Evolutionary conservation across 2,329 filamentous ascomycete species (phyloP).

Genomic region (Diplodia intermedia): DNA sequence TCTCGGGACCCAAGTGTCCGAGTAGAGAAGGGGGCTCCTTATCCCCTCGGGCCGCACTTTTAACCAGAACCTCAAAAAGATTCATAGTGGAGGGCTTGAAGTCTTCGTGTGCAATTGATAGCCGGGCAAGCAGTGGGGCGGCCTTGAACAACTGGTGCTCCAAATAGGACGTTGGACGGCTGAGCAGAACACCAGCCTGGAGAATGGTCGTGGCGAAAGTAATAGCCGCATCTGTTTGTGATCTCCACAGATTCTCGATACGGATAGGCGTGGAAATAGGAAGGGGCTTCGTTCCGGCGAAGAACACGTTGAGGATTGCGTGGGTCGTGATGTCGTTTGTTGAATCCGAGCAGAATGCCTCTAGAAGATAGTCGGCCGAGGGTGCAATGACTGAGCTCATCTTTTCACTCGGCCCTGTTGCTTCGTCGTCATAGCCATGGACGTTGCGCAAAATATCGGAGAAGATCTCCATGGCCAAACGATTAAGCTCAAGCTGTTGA

Average conservation of each 20-base stretch:
- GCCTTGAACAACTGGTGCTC: slow-evolving; percentile 83
- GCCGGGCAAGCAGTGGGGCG: slow-evolving; percentile 75
- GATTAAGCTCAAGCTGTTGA: slow-evolving; percentile 73
- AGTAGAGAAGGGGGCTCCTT: slow-evolving; percentile 93
- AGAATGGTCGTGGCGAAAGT: slow-evolving; percentile 72
- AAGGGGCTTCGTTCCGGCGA: slow-evolving; percentile 55
- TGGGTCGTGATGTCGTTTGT: slow-evolving; percentile 76
- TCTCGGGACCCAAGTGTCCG: slow-evolving; percentile 81
- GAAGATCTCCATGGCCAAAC: slow-evolving; percentile 72
- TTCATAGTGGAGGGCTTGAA: slow-evolving; percentile 71
- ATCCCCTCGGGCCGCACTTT: slow-evolving; percentile 65
- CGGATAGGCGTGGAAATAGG: slow-evolving; percentile 55
- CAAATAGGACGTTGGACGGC: slow-evolving; percentile 68
- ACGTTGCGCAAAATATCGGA: slow-evolving; percentile 73
- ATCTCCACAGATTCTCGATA: slow-evolving; percentile 54
- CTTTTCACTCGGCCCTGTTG: slow-evolving; percentile 53
- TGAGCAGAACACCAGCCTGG: slow-evolving; percentile 70
- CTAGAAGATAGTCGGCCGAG: slow-evolving; percentile 76
- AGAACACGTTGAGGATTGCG: slow-evolving; percentile 74
- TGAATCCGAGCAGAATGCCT: slow-evolving; percentile 75
- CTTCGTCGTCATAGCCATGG: slow-evolving; percentile 74
- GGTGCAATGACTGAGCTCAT: slow-evolving; percentile 70
- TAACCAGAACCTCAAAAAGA: slow-evolving; percentile 75
- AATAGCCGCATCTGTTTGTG: slow-evolving; percentile 70
- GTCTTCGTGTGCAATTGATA: slow-evolving; percentile 73